Evolutionary conservation across 2,329 filamentous ascomycete species (phyloP), one percentile per base, ranked within the genome.

Genomic region (Colletotrichum tabaci): DNA sequence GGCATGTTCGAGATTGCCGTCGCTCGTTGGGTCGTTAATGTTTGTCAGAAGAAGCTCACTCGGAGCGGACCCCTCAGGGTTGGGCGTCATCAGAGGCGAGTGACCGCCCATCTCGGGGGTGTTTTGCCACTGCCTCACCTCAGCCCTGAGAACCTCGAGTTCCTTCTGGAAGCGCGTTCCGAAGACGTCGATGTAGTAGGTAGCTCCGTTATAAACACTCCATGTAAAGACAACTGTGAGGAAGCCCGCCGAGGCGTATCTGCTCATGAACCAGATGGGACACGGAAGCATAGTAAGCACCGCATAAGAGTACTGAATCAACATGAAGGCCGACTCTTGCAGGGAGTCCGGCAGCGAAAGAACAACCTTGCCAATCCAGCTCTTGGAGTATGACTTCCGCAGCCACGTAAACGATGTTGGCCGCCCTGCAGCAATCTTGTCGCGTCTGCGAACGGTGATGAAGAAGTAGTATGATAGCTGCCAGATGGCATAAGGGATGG

Each of bases 371-470:
- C 96, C 97, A 74, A 99, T 92, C 91, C 92, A 95, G 3, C 92
- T 93, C 79, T 95, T 96, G 61, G 93, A 91, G 83, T 98, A 99
- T 1, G 94, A 97, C 77, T 91, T 92, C 72, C 95, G 93, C 63
- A 99, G 89, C 96, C 96, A 99, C 61, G 96, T 99, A 81, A 98
- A 99, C 16, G 95, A 98, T 1, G 96, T 99, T 6, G 96, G 96
- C 3, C 96, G 92, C 16, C 96, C 96, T 18, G 96, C 96, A 9
- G 94, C 95, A 78, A 99, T 99, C 86, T 98, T 96, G 69, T 98
- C 95, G 66, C 93, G 91, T n/a, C 96, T 93, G 53, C 96, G 93
- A 47, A 98, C 93, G 1, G 95, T 98, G 82, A 99, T 99, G 76
- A 98, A 89, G 80, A 98, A 92, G 84, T 98, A 97, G 83, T 99